Conservation (phyloP, 1,284 basidiomycete genomes). For the Moesziomyces parantarcticus region DNA sequence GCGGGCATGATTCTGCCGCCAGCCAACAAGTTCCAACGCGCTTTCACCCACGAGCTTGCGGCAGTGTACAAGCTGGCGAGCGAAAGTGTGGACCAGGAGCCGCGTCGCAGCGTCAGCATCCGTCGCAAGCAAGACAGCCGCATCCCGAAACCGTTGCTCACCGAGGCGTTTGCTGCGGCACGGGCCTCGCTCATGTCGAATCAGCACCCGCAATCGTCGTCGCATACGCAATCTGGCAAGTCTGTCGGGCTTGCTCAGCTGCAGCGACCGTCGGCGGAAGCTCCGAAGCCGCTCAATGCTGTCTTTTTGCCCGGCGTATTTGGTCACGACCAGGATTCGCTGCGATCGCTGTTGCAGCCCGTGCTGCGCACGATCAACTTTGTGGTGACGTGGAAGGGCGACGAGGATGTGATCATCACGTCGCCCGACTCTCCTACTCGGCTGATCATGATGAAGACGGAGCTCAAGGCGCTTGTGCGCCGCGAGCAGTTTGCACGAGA, state of each 20-base stretch:
- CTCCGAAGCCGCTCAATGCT: conserved; percentile 53
- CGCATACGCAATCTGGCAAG: conserved; percentile 7
- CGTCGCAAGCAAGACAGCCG: conserved; percentile 56
- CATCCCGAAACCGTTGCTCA: conserved; percentile 54
- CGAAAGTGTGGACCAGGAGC: conserved; percentile 59
- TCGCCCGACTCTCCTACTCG: conserved; percentile 44
- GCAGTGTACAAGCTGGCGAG: conserved; percentile 52
- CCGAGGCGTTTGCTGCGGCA: conserved; percentile 51
- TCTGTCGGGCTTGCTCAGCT: conserved; percentile 50
- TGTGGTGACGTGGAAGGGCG: conserved; percentile 49
- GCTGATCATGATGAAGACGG: conserved; percentile 48
- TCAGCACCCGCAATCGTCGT: conserved; percentile 18
- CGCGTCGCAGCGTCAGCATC: conserved; percentile 56
- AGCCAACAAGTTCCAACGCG: conserved; percentile 50
- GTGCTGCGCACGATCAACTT: conserved; percentile 40
- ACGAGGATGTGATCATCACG: conserved; percentile 60
- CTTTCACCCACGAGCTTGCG: conserved; percentile 61
- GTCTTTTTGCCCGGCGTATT: conserved; percentile 56
- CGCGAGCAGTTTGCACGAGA: conserved; percentile 43
- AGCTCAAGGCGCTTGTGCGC: conserved; percentile 38
- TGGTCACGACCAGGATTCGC: conserved; percentile 54
- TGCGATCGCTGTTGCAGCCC: conserved; percentile 43
- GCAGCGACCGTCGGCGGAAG: conserved; percentile 31
- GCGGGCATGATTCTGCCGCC: conserved; percentile 57
- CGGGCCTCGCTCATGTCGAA: conserved; percentile 29